Base-by-base conservation (phyloP, 148 eudicot species). In the Silene conica region DNA sequence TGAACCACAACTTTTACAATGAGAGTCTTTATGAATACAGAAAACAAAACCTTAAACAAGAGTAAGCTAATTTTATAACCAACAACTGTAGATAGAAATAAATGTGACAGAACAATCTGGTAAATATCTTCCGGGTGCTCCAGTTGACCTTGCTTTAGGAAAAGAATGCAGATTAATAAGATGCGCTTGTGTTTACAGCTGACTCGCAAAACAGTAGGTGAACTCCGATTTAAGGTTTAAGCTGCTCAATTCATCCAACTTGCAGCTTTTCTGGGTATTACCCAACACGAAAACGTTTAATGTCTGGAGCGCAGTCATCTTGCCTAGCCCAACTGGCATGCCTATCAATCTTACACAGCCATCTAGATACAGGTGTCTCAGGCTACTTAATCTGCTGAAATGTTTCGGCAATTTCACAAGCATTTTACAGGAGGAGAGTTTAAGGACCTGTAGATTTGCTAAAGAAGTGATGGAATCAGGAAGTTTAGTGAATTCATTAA, bases 271-370 rank as follows among this genome's bases (percentile, higher is more conserved):
- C 56, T 21, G n/a, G 26, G 26, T 21, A 10, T 16, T 28, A 7
- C 73, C 45, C 14, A 69, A 54, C 19, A 76, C 71, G 21, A 76
- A 68, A 15, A 59, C 1, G 25, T 38, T 34, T 46, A 76, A 60
- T 0, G 73, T 69, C 63, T 45, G 68, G 20, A 76, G 68, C 18
- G 66, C 19, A 7, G 74, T 77, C 79, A 77, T 26, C 8, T 71
- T 50, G 0, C 74, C 18, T 45, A 77, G 22, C 26, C 70, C 79
- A 45, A 16, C 10, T 3, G 79, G 79, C 74, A 77, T 60, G 21
- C 71, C 70, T 1, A 38, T 77, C 70, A 70, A 63, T 8, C 5
- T 3, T 0, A 0, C 2, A 38, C 71, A 57, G 1, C 26, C 57
- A 8, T n/a, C 6, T 34, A 77, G 43, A 8, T 38, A 22, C 4